These are phyloP conservation scores for Phanerochaete carnosa DNA, from an alignment of 768 basidiomycete genomes.

Conservation along the genomic window DNA sequence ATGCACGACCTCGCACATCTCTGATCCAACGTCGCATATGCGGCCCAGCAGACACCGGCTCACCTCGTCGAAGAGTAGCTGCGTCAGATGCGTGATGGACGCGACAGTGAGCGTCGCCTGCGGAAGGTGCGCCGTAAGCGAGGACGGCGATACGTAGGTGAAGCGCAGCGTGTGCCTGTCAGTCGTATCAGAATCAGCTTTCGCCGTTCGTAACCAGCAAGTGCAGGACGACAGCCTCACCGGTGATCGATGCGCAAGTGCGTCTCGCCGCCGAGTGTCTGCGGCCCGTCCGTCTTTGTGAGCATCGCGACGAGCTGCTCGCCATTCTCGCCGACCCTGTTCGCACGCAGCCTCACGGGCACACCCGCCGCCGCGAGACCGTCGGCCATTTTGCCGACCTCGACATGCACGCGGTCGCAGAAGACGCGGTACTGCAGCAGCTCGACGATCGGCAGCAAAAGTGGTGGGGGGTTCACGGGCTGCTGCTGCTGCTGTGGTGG, in stretches of 20 bases:
- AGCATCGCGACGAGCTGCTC: slow-evolving; percentile 51
- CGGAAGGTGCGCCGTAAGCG: slow-evolving; percentile 72
- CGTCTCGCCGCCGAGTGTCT: slow-evolving; percentile 66
- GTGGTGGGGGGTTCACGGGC: slow-evolving; percentile 33
- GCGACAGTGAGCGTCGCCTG: slow-evolving; percentile 74
- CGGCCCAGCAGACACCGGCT: slow-evolving; percentile 64
- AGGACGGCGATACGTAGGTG: slow-evolving; percentile 73
- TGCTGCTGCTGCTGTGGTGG: slow-evolving; percentile 7
- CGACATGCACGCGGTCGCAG: slow-evolving; percentile 55
- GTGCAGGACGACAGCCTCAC: slow-evolving; percentile 31
- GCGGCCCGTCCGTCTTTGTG: slow-evolving; percentile 9
- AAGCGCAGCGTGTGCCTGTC: slow-evolving; percentile 70
- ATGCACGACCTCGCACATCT: slow-evolving; percentile 44
- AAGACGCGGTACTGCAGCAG: slow-evolving; percentile 78
- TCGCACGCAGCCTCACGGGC: slow-evolving; percentile 51
- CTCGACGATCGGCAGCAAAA: slow-evolving; percentile 77
- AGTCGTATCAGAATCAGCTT: neutral
- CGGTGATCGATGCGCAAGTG: slow-evolving; percentile 66
- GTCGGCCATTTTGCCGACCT: slow-evolving; percentile 48
- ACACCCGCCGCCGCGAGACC: slow-evolving; percentile 56
- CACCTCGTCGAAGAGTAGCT: slow-evolving; percentile 76
- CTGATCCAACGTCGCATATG: slow-evolving; percentile 65
- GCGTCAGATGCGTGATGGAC: slow-evolving; percentile 72
- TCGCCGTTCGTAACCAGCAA: neutral
- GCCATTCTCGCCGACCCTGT: slow-evolving; percentile 67